phyloP scores from a whole-genome alignment of 768 basidiomycete genomes.

The Gloeopeniophorella convolvens region DNA sequence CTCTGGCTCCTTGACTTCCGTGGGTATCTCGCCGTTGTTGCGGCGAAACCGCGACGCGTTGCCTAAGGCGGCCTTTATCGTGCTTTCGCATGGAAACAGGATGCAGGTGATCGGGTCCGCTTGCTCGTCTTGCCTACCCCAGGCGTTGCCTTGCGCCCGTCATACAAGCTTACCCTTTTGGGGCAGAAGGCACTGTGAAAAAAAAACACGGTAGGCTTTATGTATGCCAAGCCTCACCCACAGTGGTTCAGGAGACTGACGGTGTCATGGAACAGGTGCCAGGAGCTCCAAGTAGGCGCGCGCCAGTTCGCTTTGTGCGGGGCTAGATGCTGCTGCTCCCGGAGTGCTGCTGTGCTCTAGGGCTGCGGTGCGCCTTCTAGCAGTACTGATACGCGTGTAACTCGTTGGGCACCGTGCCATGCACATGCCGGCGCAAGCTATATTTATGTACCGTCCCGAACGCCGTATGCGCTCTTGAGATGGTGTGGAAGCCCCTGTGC shows the following conservation, averaged over 20 bases:
- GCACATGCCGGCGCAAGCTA: neutral
- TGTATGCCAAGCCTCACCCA: too few relatives aligned
- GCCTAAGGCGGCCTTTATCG: neutral
- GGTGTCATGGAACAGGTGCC: constrained; percentile 2
- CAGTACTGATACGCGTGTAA: constrained; percentile 14
- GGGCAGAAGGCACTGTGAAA: constrained; percentile 1
- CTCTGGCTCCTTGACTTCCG: neutral
- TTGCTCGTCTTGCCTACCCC: neutral
- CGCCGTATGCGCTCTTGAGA: constrained; percentile 7
- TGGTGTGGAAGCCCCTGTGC: constrained; percentile 12
- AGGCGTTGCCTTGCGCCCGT: constrained; percentile 6
- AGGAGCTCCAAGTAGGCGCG: neutral
- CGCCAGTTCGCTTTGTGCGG: neutral
- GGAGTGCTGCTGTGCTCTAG: neutral
- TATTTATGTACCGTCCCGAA: constrained; percentile 9
- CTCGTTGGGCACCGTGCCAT: neutral
- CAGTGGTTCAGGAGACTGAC: too few relatives aligned
- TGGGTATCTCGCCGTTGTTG: constrained; percentile 2
- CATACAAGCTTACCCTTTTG: constrained; percentile 1
- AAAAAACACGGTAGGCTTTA: neutral
- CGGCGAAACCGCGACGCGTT: neutral
- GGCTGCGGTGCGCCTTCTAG: constrained; percentile 2
- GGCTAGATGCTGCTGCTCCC: neutral
- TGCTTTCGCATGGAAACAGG: constrained; percentile 12
- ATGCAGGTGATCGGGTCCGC: constrained; percentile 10